A percentile compares a stretch with the other conserved stretches of the same genome.
Conservation (phyloP, 202 grass and related monocot species). For the Musa balbisiana region DNA sequence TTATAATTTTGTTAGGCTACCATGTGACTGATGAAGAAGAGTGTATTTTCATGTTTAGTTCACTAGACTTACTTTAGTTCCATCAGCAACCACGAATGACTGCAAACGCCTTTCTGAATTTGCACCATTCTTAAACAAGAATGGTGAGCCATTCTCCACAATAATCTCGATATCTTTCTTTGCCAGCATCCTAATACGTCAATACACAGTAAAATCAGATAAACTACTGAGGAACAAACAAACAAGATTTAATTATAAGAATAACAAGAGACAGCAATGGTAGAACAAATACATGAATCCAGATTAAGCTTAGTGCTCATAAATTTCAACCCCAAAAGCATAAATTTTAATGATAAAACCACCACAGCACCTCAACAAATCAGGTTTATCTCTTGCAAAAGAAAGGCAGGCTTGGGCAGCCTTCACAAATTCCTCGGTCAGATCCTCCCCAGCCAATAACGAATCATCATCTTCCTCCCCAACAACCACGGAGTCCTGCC, state of each 20-base stretch:
- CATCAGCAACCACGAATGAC: slow-evolving; percentile 40
- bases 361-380: slow-evolving; percentile 59
- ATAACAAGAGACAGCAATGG: not conserved
- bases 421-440: slow-evolving; percentile 34
- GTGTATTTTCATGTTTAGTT: too few relatives aligned
- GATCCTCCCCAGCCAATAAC: not conserved
- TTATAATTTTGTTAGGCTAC: too few relatives aligned
- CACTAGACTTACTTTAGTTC: slow-evolving; percentile 40
- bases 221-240: not conserved
- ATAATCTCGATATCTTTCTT: slow-evolving; percentile 65
- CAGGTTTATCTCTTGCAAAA: slow-evolving; percentile 62
- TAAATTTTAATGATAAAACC: not conserved
- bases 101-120: slow-evolving; percentile 44
- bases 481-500: slow-evolving; percentile 2
- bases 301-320: not conserved
- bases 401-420: slow-evolving; percentile 38
- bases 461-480: slow-evolving; percentile 18
- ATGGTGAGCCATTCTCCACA: slow-evolving; percentile 43
- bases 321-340: not conserved
- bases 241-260: not conserved
- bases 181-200: slow-evolving; percentile 39
- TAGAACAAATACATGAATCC: not conserved
- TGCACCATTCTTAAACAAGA: slow-evolving; percentile 66
- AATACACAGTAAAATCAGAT: not conserved
- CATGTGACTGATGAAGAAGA: too few relatives aligned